Percentiles rank a stretch among this genome's conserved stretches.
phyloP scores from a whole-genome alignment of 176 grass and related monocot genomes.

The Hordeum marinum region DNA sequence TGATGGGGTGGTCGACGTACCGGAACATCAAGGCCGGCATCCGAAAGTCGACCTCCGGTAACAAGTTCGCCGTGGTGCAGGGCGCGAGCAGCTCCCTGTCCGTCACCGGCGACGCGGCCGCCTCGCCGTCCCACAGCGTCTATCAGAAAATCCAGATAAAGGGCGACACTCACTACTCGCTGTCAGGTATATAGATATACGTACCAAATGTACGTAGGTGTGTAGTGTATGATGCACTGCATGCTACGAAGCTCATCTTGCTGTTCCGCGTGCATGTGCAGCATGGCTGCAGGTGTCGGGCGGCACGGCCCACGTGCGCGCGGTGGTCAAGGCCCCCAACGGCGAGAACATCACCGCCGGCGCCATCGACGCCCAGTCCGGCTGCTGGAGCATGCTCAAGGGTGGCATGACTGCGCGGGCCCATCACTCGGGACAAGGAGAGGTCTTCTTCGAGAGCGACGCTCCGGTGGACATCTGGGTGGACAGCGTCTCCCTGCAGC shows the following conservation, averaged over 20 bases:
- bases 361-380: slow-evolving; percentile 5
- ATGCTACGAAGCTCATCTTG: background rate
- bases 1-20: slow-evolving; percentile 35
- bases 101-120: slow-evolving; percentile 11
- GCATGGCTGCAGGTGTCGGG: slow-evolving; percentile 36
- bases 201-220: background rate
- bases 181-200: slow-evolving; percentile 34
- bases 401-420: slow-evolving; percentile 8
- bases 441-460: slow-evolving; percentile 32
- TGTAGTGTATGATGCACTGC: background rate
- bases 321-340: slow-evolving; percentile 21
- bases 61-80: slow-evolving; percentile 26
- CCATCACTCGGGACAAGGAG: background rate
- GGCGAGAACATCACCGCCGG: slow-evolving; percentile 11
- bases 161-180: slow-evolving; percentile 37
- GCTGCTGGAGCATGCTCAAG: slow-evolving; percentile 35
- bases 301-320: slow-evolving; percentile 32
- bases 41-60: slow-evolving; percentile 32
- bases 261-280: background rate
- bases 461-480: slow-evolving; percentile 39
- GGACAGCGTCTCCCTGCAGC: slow-evolving; percentile 57
- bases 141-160: slow-evolving; percentile 54
- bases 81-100: slow-evolving; percentile 14
- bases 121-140: slow-evolving; percentile 27
- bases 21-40: background rate